A percentile compares a stretch with the other conserved stretches of the same genome.
These are phyloP conservation scores for Neonectria neomacrospora DNA, from an alignment of 2,329 filamentous ascomycete genomes.

Conservation along the genomic window DNA sequence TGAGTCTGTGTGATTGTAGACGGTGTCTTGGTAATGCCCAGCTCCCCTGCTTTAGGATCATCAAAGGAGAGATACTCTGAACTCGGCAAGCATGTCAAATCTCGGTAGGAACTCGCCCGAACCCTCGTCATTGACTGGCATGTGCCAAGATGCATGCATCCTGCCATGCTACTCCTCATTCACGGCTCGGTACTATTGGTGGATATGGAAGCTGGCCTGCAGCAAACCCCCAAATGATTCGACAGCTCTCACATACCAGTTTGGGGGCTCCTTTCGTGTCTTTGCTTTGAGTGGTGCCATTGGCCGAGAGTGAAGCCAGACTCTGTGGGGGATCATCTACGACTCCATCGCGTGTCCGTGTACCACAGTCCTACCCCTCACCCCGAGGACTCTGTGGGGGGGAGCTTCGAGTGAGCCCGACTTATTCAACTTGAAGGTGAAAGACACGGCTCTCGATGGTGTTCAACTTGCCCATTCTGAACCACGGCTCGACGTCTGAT, in stretches of 20 bases:
- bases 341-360: not conserved
- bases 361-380: not conserved
- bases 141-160: not conserved
- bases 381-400: too few relatives aligned
- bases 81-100: too few relatives aligned
- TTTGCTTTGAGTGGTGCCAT: not conserved
- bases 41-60: too few relatives aligned
- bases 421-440: not conserved
- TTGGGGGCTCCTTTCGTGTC: not conserved
- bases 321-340: not conserved
- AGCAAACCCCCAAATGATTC: not conserved
- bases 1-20: too few relatives aligned
- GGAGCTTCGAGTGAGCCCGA: not conserved
- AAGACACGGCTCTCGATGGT: not conserved
- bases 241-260: not conserved
- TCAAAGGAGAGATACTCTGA: too few relatives aligned
- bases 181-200: not conserved
- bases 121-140: not conserved
- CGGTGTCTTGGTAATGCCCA: too few relatives aligned
- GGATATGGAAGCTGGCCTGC: not conserved
- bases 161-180: not conserved
- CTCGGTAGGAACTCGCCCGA: not conserved
- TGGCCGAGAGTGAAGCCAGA: not conserved
- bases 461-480: not conserved
- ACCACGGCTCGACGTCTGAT: too few relatives aligned